These are phyloP conservation scores for Vicia faba DNA, from an alignment of 306 rosid genomes.

Conservation along the genomic window DNA sequence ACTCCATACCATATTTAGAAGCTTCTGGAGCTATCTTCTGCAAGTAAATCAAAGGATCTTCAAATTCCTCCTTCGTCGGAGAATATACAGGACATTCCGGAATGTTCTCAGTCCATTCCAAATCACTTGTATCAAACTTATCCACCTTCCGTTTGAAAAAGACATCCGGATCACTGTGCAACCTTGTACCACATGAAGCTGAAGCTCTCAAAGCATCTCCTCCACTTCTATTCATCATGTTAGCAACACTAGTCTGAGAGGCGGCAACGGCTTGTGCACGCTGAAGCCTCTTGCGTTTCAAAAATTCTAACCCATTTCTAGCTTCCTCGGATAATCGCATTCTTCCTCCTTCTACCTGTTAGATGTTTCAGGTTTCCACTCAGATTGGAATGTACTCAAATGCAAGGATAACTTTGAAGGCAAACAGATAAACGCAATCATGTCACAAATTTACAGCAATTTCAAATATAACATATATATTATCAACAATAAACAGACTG, in stretches of 20 bases:
- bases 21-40: slow-evolving; percentile 98
- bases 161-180: slow-evolving; percentile 57
- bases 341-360: slow-evolving; percentile 93
- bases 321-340: slow-evolving; percentile 70
- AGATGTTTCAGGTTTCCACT: slow-evolving; percentile 23
- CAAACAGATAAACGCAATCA: slow-evolving; percentile 21
- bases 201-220: slow-evolving; percentile 90
- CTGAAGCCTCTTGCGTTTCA: slow-evolving; percentile 81
- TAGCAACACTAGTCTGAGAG: slow-evolving; percentile 50
- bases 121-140: slow-evolving; percentile 78
- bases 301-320: slow-evolving; percentile 67
- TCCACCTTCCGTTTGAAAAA: slow-evolving; percentile 79
- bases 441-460: not conserved
- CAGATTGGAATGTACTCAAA: slow-evolving; percentile 19
- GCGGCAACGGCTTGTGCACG: slow-evolving; percentile 53
- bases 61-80: slow-evolving; percentile 91
- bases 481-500: slow-evolving; percentile 13
- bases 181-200: slow-evolving; percentile 64
- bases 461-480: slow-evolving; percentile 21
- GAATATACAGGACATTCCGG: slow-evolving; percentile 86
- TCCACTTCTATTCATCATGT: slow-evolving; percentile 79
- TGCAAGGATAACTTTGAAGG: not conserved
- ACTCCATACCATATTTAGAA: slow-evolving; percentile 83
- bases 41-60: slow-evolving; percentile 87
- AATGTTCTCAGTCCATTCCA: slow-evolving; percentile 83